Evolutionary conservation across 148 eudicot species (phyloP), one percentile per base, ranked within the genome.

Genomic region (Chenopodium berlandieri): DNA sequence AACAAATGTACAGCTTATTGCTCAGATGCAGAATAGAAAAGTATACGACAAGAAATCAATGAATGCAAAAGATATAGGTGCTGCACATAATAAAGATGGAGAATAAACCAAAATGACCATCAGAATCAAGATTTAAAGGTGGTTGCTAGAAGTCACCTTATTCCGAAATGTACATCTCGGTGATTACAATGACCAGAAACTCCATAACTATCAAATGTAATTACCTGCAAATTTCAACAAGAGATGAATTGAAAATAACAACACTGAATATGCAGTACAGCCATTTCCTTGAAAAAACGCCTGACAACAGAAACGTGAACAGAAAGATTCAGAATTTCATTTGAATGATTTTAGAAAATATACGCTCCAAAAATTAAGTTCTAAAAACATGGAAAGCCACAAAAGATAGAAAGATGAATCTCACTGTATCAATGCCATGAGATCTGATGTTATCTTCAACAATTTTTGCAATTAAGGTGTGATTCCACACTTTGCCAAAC

Each of bases 161-260:
- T 85, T 37, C 99, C 99, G 76, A 76, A 86, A 84, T 91, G 84
- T 2, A 91, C 89, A 66, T 96, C 99, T 69, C 92, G 83, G 80
- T 96, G 99, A 86, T 96, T 94, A 83, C 94, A 91, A 84, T 96
- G 99, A 67, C 99, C 99, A 67, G 98, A 96, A 80, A 96, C 95
- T 66, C 99, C 98, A 86, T 90, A 92, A 32, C 80, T 78, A 80
- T 96, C 99, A 76, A 96, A 96, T 68, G 93, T 92, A 75, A 96
- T 82, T 72, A 96, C 86, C 94, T 90, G 90, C 40, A 77, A 83
- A 79, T 40, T 66, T 69, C 23, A 46, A 48, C 20, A 68, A 25
- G 44, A 58, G 48, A 3, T 47, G 13, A 69, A 75, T 16, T 44
- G 8, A 50, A 16, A 67, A 50, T 34, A 37, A 37, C 44, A 37